Base-by-base conservation (phyloP, 805 yeast genomes). In the Kregervanrija pseudodelftensis region DNA sequence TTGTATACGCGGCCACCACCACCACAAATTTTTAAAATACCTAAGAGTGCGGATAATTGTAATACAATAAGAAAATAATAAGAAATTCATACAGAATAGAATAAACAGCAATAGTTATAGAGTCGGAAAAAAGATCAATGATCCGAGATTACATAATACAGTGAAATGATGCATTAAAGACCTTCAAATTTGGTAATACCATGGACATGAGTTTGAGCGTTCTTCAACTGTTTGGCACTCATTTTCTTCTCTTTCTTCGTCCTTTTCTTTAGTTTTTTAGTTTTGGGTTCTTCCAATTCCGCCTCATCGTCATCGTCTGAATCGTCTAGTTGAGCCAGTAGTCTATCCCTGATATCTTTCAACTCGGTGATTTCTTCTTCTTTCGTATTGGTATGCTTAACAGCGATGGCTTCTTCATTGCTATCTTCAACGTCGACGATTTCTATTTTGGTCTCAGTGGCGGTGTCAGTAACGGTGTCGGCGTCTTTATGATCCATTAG, bases 181-280 rank as follows among this genome's bases (percentile, higher is more conserved):
- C 73, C 89, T 8, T 80, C 88, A 55, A 83, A 83, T 52, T 66
- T 76, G 36, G 73, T 67, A 42, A 82, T 81, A 0, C 87, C 87
- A 50, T 80, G 85, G 45, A 76, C 81, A 43, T 74, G 78, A 31
- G 69, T 69, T 39, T 73, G 79, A 46, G 67, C 49, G 43, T 75
- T 76, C 38, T 66, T 63, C 37, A 74, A 51, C 49, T 75, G 79
- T 48, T 75, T 75, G 12, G 73, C 62, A 4, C 69, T 56, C 42
- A 70, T 46, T 30, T 62, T 57, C 35, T 58, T 54, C 33, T 55
- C 54, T 46, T 65, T 63, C 50, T 69, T 68, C 43, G 65, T 60
- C 44, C 64, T 66, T 39, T 58, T 57, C 28, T 58, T 56, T 34
- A 51, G 51, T 41, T 58, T 57, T 33, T 55, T 49, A 10, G 56